Conservation (phyloP, 495 filamentous ascomycete genomes). For the Xeromyces bisporus region DNA sequence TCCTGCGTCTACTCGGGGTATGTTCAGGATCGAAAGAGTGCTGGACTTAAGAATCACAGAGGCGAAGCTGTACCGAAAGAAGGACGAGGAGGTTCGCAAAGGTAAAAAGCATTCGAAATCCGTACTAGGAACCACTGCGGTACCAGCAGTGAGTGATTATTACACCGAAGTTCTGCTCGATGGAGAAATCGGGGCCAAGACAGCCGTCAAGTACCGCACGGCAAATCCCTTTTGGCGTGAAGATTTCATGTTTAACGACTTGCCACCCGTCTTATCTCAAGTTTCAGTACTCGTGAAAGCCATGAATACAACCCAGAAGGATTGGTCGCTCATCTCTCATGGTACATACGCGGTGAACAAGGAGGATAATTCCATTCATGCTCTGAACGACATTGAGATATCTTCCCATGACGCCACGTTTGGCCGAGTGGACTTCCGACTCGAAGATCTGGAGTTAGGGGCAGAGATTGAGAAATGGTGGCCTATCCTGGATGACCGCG, state of each 20-base stretch:
- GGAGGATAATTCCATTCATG: constrained; percentile 24
- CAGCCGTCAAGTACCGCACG: constrained; percentile 64
- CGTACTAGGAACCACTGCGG: constrained; percentile 14
- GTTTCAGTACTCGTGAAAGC: constrained; percentile 70
- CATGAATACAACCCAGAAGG: constrained; percentile 33
- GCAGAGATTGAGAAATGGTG: constrained; percentile 85
- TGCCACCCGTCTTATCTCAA: constrained; percentile 64
- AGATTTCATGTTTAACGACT: constrained; percentile 71
- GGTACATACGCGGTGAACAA: constrained; percentile 27
- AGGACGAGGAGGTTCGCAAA: constrained; percentile 15
- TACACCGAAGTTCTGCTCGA: constrained; percentile 88
- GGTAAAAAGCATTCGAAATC: constrained; percentile 26
- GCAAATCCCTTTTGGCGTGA: constrained; percentile 89
- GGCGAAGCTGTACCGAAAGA: constrained; percentile 32
- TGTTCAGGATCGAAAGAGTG: constrained; percentile 52
- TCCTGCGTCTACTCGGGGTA: constrained; percentile 24
- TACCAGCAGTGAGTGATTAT: constrained; percentile 33
- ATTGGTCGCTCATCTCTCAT: constrained; percentile 35
- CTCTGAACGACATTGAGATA: constrained; percentile 34
- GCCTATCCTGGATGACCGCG: constrained; percentile 56
- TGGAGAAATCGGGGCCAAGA: constrained; percentile 73
- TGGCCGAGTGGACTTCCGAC: constrained; percentile 64
- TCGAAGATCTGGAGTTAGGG: constrained; percentile 66
- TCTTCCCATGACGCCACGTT: constrained; percentile 40
- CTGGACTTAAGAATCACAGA: constrained; percentile 43